Percentiles rank a stretch among this genome's conserved stretches.
These are phyloP conservation scores for Paradendryphiella salina DNA, from an alignment of 2,329 filamentous ascomycete species.

Conservation along the genomic window DNA sequence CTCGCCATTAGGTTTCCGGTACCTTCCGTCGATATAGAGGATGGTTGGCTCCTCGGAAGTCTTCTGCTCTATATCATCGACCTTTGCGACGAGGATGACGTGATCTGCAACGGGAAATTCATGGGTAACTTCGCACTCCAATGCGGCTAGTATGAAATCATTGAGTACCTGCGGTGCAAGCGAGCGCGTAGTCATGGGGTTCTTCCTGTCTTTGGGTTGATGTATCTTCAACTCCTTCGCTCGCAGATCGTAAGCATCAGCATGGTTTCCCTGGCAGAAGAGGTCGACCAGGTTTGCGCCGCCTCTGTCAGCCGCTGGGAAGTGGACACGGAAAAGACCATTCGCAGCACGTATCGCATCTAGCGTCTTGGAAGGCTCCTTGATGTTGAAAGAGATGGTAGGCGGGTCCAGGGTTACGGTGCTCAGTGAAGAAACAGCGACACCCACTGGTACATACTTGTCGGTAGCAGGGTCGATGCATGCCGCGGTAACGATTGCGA, in stretches of 20 bases:
- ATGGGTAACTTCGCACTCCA: conserved; percentile 43
- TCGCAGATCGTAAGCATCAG: conserved; percentile 27
- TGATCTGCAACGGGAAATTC: conserved; percentile 53
- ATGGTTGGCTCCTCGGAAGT: conserved; percentile 16
- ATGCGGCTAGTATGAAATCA: conserved; percentile 27
- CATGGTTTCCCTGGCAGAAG: conserved; percentile 38
- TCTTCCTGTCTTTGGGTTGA: conserved; percentile 9
- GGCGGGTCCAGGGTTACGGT: conserved; percentile 62
- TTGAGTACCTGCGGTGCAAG: conserved; percentile 23
- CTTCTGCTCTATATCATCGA: conserved; percentile 27
- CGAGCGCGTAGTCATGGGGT: conserved; percentile 4
- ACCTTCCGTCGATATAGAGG: conserved; percentile 36
- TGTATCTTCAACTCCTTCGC: conserved; percentile 7
- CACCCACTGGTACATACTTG: conserved; percentile 39
- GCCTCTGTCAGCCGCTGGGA: conserved; percentile 45
- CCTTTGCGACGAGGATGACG: conserved; percentile 52
- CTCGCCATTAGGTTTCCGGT: conserved; percentile 16
- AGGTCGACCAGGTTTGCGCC: conserved; percentile 38
- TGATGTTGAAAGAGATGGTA: conserved; percentile 65
- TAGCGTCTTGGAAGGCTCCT: conserved; percentile 59
- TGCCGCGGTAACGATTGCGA: conserved; percentile 57
- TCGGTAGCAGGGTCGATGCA: conserved; percentile 18
- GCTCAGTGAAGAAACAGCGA: conserved; percentile 65
- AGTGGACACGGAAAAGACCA: conserved; percentile 54
- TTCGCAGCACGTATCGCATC: conserved; percentile 54